Conservation (phyloP, 2,329 filamentous ascomycete genomes). For the Pseudogymnoascus pannorum region DNA sequence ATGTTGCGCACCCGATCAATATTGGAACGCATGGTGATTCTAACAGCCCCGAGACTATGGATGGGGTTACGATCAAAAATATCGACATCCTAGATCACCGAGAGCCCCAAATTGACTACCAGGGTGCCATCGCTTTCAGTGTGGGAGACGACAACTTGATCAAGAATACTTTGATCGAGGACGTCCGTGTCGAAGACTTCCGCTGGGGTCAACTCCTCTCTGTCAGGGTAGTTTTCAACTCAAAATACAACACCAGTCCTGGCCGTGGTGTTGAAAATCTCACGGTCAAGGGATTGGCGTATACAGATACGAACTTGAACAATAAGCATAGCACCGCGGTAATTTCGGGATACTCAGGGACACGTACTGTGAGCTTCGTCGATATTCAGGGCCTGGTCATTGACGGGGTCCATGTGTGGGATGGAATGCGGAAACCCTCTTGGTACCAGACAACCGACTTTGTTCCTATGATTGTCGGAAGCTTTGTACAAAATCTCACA, state of each 20-base stretch:
- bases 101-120: conserved; percentile 31
- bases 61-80: conserved; percentile 26
- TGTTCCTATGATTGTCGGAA: conserved; percentile 24
- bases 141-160: conserved; percentile 30
- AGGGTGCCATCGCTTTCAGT: conserved; percentile 31
- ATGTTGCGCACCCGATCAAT: conserved; percentile 31
- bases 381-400: too few relatives aligned
- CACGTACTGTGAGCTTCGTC: too few relatives aligned
- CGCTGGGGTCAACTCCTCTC: conserved; percentile 29
- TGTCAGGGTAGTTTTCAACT: conserved; percentile 30
- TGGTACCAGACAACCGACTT: conserved; percentile 24
- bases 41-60: conserved; percentile 30
- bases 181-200: conserved; percentile 29
- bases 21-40: conserved; percentile 31
- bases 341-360: too few relatives aligned
- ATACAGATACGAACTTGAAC: conserved; percentile 23
- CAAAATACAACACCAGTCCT: conserved; percentile 30
- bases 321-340: conserved; percentile 15
- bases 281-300: conserved; percentile 28
- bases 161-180: conserved; percentile 24
- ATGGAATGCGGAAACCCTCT: conserved; percentile 24
- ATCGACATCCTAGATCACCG: conserved; percentile 33
- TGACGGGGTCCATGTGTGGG: too few relatives aligned
- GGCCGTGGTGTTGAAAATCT: too few relatives aligned
- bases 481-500: too few relatives aligned